Evolutionary conservation across 192 early-diverging fungal species (phyloP).

Genomic region (Gryganskiella cystojenkinii): DNA sequence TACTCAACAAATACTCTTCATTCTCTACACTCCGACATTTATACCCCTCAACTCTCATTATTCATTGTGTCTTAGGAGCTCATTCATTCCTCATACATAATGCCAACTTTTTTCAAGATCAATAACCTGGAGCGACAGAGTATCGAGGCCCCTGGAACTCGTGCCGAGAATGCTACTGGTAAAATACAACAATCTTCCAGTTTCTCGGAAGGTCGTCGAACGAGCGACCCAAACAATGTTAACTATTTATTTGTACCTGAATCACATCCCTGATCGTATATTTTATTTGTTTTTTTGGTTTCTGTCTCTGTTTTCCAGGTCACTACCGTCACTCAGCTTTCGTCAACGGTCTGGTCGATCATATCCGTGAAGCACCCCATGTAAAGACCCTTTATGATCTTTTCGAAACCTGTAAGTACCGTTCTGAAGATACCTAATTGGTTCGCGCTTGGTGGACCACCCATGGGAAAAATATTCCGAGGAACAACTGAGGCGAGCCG

Average conservation of each 20-base stretch:
- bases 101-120: slow-evolving; percentile 20
- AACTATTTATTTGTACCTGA: too few species aligned
- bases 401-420: slow-evolving; percentile 59
- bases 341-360: slow-evolving; percentile 42
- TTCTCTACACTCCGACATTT: not conserved
- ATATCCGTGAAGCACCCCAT: slow-evolving; percentile 56
- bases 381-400: slow-evolving; percentile 62
- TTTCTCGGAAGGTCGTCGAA: too few species aligned
- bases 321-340: slow-evolving; percentile 57
- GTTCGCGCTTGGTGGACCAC: too few species aligned
- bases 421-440: too few species aligned
- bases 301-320: slow-evolving; percentile 53
- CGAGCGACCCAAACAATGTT: too few species aligned
- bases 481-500: too few species aligned
- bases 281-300: too few species aligned
- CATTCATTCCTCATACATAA: not conserved
- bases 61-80: not conserved
- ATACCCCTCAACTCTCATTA: not conserved
- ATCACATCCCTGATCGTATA: too few species aligned
- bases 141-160: slow-evolving; percentile 54
- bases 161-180: slow-evolving; percentile 60
- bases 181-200: not conserved
- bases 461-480: too few species aligned
- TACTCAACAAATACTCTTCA: too few species aligned
- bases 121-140: slow-evolving; percentile 54